Percentiles rank a stretch among this genome's conserved stretches.
Conservation (phyloP, 2,329 filamentous ascomycete genomes). For the Epichloe scottii region DNA sequence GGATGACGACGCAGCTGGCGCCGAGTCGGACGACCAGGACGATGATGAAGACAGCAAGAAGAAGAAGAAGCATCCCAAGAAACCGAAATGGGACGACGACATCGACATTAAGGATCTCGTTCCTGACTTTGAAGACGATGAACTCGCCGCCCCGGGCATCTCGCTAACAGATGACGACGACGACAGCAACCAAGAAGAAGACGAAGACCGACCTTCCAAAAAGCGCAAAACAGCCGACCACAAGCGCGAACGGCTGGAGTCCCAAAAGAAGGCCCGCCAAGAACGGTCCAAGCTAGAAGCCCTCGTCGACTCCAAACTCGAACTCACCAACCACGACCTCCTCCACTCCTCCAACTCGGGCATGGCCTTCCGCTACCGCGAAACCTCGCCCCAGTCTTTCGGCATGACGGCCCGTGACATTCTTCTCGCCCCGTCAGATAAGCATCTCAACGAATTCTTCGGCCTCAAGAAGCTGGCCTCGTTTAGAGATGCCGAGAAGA, state of each 20-base stretch:
- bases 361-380: conserved; percentile 71
- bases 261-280: conserved; percentile 61
- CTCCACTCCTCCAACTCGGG: conserved; percentile 28
- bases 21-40: conserved; percentile 47
- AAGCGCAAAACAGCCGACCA: conserved; percentile 48
- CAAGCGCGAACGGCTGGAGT: conserved; percentile 43
- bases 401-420: conserved; percentile 86
- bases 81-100: conserved; percentile 81
- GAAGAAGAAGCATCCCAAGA: conserved; percentile 34
- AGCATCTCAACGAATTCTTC: conserved; percentile 76
- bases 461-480: conserved; percentile 90
- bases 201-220: conserved; percentile 36
- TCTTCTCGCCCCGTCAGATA: conserved; percentile 73
- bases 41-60: conserved; percentile 50
- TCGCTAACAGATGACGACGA: conserved; percentile 35
- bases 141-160: conserved; percentile 34
- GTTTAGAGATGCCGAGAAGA: conserved; percentile 82
- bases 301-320: conserved; percentile 70
- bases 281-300: conserved; percentile 77
- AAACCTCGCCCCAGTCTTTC: conserved; percentile 81
- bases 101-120: conserved; percentile 92
- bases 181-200: conserved; percentile 27
- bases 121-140: conserved; percentile 68
- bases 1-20: conserved; percentile 39
- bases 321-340: conserved; percentile 54